A percentile compares a stretch with the other conserved stretches of the same genome.
Evolutionary conservation across 768 basidiomycete species (phyloP).

Genomic region (Pleurotus tuber-regium): DNA sequence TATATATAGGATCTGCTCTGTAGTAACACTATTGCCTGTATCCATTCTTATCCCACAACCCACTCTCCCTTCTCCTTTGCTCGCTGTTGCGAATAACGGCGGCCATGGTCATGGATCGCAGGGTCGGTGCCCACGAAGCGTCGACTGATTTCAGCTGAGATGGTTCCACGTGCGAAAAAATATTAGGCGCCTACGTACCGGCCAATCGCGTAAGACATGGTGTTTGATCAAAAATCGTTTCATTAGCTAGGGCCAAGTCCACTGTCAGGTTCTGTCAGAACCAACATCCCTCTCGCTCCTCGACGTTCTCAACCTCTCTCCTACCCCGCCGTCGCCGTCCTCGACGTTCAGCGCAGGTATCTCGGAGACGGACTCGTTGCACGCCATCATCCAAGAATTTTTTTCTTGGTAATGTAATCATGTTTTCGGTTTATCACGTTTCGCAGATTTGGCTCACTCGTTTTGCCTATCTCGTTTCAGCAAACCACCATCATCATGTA

Average conservation of each 20-base stretch:
- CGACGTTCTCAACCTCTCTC: background rate
- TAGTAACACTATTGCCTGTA: background rate
- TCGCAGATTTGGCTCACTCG: conserved; percentile 7
- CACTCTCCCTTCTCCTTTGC: background rate
- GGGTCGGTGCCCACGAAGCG: too few species aligned
- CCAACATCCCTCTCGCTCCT: background rate
- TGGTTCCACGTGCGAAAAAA: conserved; percentile 7
- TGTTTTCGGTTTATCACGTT: conserved; percentile 3
- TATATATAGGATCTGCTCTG: background rate
- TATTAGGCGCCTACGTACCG: background rate
- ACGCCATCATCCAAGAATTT: background rate
- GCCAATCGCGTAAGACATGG: conserved; percentile 2
- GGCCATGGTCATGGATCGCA: too few species aligned
- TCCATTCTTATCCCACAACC: background rate
- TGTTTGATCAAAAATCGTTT: conserved; percentile 5
- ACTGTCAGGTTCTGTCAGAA: conserved; percentile 1
- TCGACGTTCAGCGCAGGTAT: background rate
- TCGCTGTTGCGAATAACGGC: background rate
- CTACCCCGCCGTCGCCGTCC: conserved; percentile 1
- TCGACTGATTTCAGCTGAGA: too few species aligned
- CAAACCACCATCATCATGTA: conserved; percentile 7
- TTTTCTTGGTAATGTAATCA: background rate
- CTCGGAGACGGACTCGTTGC: background rate
- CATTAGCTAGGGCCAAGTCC: background rate
- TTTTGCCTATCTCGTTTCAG: background rate